Percentiles rank a stretch among this genome's conserved stretches.
phyloP scores from a whole-genome alignment of 257 asterid species.

The Haberlea rhodopensis region DNA sequence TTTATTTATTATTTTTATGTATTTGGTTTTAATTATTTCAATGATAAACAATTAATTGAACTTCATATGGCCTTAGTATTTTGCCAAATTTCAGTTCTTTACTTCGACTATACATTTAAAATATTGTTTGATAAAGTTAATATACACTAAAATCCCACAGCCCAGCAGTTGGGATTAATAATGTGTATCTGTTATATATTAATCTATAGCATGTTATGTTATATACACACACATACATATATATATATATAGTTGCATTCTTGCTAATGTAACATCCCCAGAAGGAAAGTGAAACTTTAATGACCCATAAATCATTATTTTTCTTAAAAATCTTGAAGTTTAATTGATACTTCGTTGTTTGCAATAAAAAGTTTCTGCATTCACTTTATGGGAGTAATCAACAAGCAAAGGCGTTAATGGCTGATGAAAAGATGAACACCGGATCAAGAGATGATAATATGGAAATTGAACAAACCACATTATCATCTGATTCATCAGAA shows the following conservation, averaged over 20 bases:
- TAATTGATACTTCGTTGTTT: no score
- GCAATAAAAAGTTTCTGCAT: neutral
- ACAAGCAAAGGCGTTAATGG: slow-evolving; percentile 26
- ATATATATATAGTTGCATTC: neutral
- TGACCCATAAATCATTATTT: neutral
- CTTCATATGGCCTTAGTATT: slow-evolving; percentile 5
- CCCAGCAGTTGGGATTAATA: slow-evolving; percentile 21
- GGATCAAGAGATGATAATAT: slow-evolving; percentile 8
- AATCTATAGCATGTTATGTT: slow-evolving; percentile 22
- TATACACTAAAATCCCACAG: slow-evolving; percentile 26
- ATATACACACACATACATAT: slow-evolving; percentile 3
- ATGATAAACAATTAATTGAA: slow-evolving; percentile 6
- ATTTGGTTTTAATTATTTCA: neutral
- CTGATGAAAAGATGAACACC: slow-evolving; percentile 27
- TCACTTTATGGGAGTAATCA: neutral
- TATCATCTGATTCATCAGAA: slow-evolving; percentile 40
- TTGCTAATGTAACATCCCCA: neutral
- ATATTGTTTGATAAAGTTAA: slow-evolving; percentile 28
- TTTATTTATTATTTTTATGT: no score
- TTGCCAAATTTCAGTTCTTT: slow-evolving; percentile 30
- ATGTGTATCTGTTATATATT: slow-evolving; percentile 10
- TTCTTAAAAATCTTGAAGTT: neutral
- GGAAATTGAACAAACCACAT: slow-evolving; percentile 24
- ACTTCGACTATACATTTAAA: slow-evolving; percentile 19
- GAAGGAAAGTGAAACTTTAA: neutral